phyloP scores from a whole-genome alignment of 768 basidiomycete species.

The Termitomyces heimii region DNA sequence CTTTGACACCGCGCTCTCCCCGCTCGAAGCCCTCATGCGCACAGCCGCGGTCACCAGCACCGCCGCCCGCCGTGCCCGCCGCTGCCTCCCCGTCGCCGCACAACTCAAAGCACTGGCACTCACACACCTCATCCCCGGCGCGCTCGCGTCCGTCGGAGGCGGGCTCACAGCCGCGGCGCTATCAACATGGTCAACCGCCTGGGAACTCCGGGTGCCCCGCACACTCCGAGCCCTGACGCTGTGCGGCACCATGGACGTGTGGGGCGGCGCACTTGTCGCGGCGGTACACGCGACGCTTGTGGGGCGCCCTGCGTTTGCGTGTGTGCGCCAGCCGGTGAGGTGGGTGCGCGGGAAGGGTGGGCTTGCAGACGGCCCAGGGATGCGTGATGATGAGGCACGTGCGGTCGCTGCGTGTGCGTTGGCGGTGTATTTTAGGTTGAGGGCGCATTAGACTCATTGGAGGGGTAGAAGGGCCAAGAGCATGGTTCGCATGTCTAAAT shows the following conservation, averaged over 20 bases:
- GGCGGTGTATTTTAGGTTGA: constrained; percentile 26
- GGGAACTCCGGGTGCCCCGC: constrained; percentile 41
- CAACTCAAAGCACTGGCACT: constrained; percentile 32
- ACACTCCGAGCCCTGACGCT: constrained; percentile 34
- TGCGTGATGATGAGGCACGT: constrained; percentile 21
- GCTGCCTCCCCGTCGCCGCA: constrained; percentile 18
- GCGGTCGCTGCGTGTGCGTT: constrained; percentile 27
- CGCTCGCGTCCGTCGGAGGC: constrained; percentile 40
- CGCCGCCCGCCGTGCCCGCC: constrained; percentile 27
- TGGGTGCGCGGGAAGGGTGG: too few relatives aligned
- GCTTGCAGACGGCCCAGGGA: not conserved
- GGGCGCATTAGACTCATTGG: constrained; percentile 26
- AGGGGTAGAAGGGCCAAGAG: not conserved
- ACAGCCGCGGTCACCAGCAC: constrained; percentile 32
- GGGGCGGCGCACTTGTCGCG: constrained; percentile 44
- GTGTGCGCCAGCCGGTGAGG: not conserved
- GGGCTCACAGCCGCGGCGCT: constrained; percentile 39
- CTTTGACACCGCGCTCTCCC: constrained; percentile 42
- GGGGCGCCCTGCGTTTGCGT: constrained; percentile 8
- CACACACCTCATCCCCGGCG: constrained; percentile 42
- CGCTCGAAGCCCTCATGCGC: constrained; percentile 44
- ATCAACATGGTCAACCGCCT: constrained; percentile 34
- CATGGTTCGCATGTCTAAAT: too few relatives aligned
- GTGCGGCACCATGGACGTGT: constrained; percentile 40
- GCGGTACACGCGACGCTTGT: constrained; percentile 10